phyloP scores from a whole-genome alignment of 2,329 filamentous ascomycete species.

The Hypoxylon sp. region DNA sequence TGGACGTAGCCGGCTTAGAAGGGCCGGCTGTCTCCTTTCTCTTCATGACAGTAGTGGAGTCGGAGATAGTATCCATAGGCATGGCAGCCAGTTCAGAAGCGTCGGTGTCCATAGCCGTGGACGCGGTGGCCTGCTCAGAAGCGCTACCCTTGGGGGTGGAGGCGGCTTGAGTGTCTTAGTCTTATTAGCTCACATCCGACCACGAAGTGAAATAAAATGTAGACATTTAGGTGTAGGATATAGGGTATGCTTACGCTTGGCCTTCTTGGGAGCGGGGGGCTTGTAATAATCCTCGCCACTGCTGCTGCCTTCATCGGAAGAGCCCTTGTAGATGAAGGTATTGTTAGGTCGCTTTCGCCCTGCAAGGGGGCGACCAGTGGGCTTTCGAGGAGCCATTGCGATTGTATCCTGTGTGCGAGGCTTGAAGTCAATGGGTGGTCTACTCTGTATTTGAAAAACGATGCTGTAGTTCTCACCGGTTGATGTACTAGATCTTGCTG shows the following conservation, averaged over 20 bases:
- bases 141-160: neutral
- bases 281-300: neutral
- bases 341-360: no score
- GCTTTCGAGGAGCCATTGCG: no score
- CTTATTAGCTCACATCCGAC: neutral
- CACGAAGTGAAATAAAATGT: neutral
- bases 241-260: neutral
- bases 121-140: neutral
- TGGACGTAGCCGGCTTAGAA: neutral
- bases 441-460: neutral
- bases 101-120: neutral
- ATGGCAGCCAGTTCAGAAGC: neutral
- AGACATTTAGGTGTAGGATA: neutral
- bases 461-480: neutral
- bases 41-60: no score
- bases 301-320: no score
- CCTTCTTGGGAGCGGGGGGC: neutral
- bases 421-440: constrained; percentile 11
- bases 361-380: no score
- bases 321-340: no score
- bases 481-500: neutral
- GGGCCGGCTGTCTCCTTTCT: neutral
- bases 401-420: no score
- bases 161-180: no score
- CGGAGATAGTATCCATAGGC: neutral